Base-by-base conservation (phyloP, 352 stramenopile genomes). In the Phytophthora hybrid region DNA sequence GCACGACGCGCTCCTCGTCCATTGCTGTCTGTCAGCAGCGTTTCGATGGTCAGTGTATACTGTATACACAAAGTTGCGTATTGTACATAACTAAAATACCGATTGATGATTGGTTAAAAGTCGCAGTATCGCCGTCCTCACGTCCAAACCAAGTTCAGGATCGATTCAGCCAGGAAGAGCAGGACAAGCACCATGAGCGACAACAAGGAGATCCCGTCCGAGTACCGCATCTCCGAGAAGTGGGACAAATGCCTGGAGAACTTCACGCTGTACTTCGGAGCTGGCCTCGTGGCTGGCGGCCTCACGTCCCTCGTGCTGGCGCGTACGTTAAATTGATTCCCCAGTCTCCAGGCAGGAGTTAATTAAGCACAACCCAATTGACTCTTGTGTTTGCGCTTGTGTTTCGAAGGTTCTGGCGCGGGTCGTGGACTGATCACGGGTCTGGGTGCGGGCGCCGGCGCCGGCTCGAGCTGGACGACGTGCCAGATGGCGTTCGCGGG, bases 241-340 rank as follows among this genome's bases (percentile, higher is more conserved):
- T 96, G 89, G 89, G 89, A 96, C 84, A 95, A 95, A 79, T 96
- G 89, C 62, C 79, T 96, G 44, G 89, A 96, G 77, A 96, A 94
- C 78, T 96, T 96, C 59, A 82, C 88, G 67, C 87, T 96, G 49
- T 89, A 96, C 82, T 96, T 96, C 78, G 82, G 81, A 3, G 87
- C 87, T 32, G 89, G 89, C 19, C 87, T 95, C 49, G 88, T 96
- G 44, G 89, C 88, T 46, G 89, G 89, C 54, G 89, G 89, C 23
- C 81, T 96, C 77, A 90, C 89, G 52, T 95, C 88, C 18, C 72
- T 96, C 69, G 89, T 96, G 29, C 76, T 96, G 31, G 87, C 89
- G 51, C 89, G 89, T 95, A 85, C 73, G 89, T 92, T 31, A 11
- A 47, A 16, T 10, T 19, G 47, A 29, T 1, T 2, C 47, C 10